phyloP scores from a whole-genome alignment of 1,284 basidiomycete genomes.

The Albatrellus sp. region DNA sequence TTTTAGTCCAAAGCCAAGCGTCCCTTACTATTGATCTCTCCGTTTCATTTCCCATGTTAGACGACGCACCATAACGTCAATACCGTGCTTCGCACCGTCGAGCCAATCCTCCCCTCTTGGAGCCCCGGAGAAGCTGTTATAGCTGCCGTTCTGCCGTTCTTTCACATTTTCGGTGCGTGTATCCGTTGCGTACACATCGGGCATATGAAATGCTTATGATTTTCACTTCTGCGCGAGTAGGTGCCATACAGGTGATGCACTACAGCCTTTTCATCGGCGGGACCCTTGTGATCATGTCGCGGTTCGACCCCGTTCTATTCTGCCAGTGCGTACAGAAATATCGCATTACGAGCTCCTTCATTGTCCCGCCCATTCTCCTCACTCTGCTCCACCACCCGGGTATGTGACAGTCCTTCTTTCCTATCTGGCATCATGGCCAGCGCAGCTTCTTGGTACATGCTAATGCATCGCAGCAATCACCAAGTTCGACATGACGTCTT shows the following conservation, averaged over 20 bases:
- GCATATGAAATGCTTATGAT: not conserved
- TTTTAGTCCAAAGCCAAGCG: too few species aligned
- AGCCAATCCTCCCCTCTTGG: slow-evolving; percentile 14
- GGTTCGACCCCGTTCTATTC: slow-evolving; percentile 66
- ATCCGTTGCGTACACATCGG: not conserved
- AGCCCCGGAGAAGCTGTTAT: slow-evolving; percentile 21
- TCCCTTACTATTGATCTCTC: too few species aligned
- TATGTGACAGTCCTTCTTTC: slow-evolving; percentile 14
- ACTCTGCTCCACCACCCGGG: slow-evolving; percentile 55
- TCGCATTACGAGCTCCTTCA: slow-evolving; percentile 44
- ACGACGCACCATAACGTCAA: slow-evolving; percentile 35
- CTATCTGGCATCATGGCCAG: not conserved
- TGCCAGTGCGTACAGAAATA: slow-evolving; percentile 57
- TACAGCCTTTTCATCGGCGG: slow-evolving; percentile 47
- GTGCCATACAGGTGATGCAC: slow-evolving; percentile 43
- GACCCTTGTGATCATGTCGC: slow-evolving; percentile 55
- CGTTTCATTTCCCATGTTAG: slow-evolving; percentile 9
- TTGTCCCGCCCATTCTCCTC: slow-evolving; percentile 83
- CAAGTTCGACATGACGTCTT: slow-evolving; percentile 57
- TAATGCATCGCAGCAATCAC: slow-evolving; percentile 1
- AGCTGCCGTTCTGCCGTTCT: slow-evolving; percentile 36
- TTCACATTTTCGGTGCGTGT: slow-evolving; percentile 36
- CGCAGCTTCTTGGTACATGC: not conserved
- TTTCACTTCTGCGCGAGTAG: slow-evolving; percentile 10
- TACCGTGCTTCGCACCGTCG: slow-evolving; percentile 17